Base-by-base conservation (phyloP, 2,329 filamentous ascomycete species). In the Microascus cirrosus region DNA sequence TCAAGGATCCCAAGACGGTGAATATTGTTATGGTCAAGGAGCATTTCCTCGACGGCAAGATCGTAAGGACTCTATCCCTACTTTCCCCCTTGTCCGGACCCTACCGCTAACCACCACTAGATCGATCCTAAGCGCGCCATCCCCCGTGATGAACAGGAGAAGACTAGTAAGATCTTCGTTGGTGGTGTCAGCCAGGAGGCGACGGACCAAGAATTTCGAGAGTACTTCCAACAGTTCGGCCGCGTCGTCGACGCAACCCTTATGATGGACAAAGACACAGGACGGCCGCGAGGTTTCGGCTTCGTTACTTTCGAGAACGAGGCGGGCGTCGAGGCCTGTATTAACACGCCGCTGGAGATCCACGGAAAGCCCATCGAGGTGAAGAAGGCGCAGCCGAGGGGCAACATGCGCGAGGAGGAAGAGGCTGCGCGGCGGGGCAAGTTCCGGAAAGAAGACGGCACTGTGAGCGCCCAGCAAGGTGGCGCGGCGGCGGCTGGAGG, bases 1-100 rank as follows among this genome's bases (percentile, higher is more conserved):
- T 99, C 79, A 95, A 90, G 70, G 94, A 99, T 68, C 88, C 94
- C 54, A 96, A 96, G 76, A 96, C 90, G 3, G 94, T 99, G 63
- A 99, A 99, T 70, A 95, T 91, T 64, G 94, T 99, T 62, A 99
- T 99, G 94, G 94, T 99, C 62, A 99, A 99, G 74, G 94, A 99
- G 70, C 94, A 99, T 71, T 95, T 93, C 65, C 81, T 99, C 24
- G 94, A 99, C 69, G 94, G 94, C 61, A 99, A 99, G 74, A 96
- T 99, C 71, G 94, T 97, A 81, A 77, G 89, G 75, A 42, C 51
- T 45, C 20, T 22, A 11, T 8, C 10, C 15, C 32, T 10, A 42
- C 15, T 18, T 8, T 13, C 1, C 5, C 3, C 1, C 4, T n/a
- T 3, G 10, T 13, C 11, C 36, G 18, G 7, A 35, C 24, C 20